Evolutionary conservation across 352 stramenopile species (phyloP).

Genomic region (Phytophthora crassamura): DNA sequence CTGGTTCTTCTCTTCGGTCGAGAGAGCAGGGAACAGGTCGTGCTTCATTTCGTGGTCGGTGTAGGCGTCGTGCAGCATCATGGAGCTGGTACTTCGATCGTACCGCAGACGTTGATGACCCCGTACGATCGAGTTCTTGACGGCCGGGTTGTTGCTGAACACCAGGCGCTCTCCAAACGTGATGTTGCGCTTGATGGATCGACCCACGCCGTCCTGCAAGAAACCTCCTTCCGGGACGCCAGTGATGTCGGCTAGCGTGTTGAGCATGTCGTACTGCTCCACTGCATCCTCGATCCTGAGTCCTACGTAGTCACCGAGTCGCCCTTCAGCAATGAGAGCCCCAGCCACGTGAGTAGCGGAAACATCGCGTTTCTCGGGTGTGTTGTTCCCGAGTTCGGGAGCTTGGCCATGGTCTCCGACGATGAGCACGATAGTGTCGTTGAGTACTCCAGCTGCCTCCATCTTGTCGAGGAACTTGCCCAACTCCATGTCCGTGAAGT

Average conservation of each 20-base stretch:
- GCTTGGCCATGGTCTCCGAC: slow-evolving; percentile 54
- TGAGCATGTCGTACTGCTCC: slow-evolving; percentile 49
- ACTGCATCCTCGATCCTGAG: slow-evolving; percentile 33
- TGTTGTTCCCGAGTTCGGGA: slow-evolving; percentile 40
- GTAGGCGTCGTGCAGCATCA: slow-evolving; percentile 44
- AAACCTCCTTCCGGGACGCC: slow-evolving; percentile 36
- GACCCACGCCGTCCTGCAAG: slow-evolving; percentile 37
- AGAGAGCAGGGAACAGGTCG: slow-evolving; percentile 45
- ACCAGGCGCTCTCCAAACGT: slow-evolving; percentile 42
- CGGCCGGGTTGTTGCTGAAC: slow-evolving; percentile 58
- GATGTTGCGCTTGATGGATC: slow-evolving; percentile 46
- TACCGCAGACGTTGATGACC: slow-evolving; percentile 50
- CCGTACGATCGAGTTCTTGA: slow-evolving; percentile 43
- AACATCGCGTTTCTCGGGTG: slow-evolving; percentile 33
- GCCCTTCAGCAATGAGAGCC: slow-evolving; percentile 41
- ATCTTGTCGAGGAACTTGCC: slow-evolving; percentile 61
- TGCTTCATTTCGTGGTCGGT: slow-evolving; percentile 44
- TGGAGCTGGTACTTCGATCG: slow-evolving; percentile 33
- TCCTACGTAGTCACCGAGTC: slow-evolving; percentile 31
- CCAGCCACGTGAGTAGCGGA: slow-evolving; percentile 41
- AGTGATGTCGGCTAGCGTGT: slow-evolving; percentile 46
- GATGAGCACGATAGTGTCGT: slow-evolving; percentile 66
- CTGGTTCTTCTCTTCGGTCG: slow-evolving; percentile 17
- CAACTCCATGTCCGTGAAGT: slow-evolving; percentile 53
- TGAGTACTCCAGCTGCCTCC: slow-evolving; percentile 41